Base-by-base conservation (phyloP, 345 rosid species). In the Reutealis trisperma region DNA sequence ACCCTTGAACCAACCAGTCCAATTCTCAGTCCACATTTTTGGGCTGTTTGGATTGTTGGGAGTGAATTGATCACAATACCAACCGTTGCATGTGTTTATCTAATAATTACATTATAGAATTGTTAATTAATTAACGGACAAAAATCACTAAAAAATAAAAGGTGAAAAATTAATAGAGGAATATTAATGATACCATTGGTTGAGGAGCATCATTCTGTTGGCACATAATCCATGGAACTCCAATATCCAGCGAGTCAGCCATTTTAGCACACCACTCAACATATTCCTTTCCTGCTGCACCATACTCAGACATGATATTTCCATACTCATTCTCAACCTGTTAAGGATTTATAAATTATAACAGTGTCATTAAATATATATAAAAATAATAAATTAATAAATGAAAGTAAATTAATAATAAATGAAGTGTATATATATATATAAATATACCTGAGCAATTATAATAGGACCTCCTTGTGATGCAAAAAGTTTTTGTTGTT, bases 201-300 rank as follows among this genome's bases (percentile, higher is more conserved):
- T 67, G 9, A 5, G 97, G 98, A 51, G 94, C 94, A 32, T 88
- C 77, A 1, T 62, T 68, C 67, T 93, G 87, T 67, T 89, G 91
- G 81, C 98, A 93, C 94, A 90, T 89, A n/a, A 93, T 83, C 97
- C 97, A 90, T 51, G 98, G 95, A 30, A 93, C 88, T 6, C 92
- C 95, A 10, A 88, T 86, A 55, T 88, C 63, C 19, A 81, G 84
- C 1, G 89, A 85, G 25, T 78, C 79, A 5, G 95, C 98, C 95
- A 92, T 85, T 19, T 83, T 78, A 0, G 94, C 89, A 57, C 92
- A 90, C 97, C 97, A 93, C 7, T 89, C 80, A 0, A 90, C 0
- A 58, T 92, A 90, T n/a, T 83, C 86, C 55, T 87, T 86, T 6
- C 97, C 98, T 4, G 82, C 89, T 32, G 86, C 73, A 34, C 85